Conservation (phyloP, 179 eudicot species). For the Vitellaria paradoxa region DNA sequence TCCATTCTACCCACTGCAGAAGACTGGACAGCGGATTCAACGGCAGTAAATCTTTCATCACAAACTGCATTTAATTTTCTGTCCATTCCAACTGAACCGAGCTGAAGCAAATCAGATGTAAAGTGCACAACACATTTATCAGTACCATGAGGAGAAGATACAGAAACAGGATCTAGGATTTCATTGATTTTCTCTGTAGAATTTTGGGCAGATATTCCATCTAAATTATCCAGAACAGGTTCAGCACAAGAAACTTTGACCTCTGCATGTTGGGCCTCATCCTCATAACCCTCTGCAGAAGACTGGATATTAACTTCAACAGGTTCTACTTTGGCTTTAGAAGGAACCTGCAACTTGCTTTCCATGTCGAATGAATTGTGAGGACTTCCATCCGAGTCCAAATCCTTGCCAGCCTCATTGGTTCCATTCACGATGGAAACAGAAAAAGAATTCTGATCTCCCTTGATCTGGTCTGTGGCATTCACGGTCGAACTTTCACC, state of each 20-base stretch:
- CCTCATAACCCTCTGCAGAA: not conserved
- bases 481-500: not conserved
- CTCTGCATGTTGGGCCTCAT: not conserved
- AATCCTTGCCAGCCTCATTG: not conserved
- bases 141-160: conserved; percentile 5
- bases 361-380: conserved; percentile 2
- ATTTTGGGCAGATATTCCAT: conserved; percentile 1
- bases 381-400: conserved; percentile 3
- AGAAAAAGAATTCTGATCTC: not conserved
- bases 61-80: conserved; percentile 6
- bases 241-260: not conserved
- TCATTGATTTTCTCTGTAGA: not conserved
- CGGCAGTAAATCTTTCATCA: not conserved
- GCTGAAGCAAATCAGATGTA: conserved; percentile 1
- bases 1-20: conserved; percentile 4
- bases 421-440: not conserved
- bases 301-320: not conserved
- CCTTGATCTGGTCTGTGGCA: conserved; percentile 4
- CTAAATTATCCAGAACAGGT: not conserved
- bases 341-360: not conserved
- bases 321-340: conserved; percentile 5
- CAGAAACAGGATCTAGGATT: conserved; percentile 10
- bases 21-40: not conserved
- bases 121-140: not conserved
- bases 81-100: conserved; percentile 1